Evolutionary conservation across 495 filamentous ascomycete genomes (phyloP), one percentile per base, ranked within the genome.

Genomic region (Lepidopterella palustris): DNA sequence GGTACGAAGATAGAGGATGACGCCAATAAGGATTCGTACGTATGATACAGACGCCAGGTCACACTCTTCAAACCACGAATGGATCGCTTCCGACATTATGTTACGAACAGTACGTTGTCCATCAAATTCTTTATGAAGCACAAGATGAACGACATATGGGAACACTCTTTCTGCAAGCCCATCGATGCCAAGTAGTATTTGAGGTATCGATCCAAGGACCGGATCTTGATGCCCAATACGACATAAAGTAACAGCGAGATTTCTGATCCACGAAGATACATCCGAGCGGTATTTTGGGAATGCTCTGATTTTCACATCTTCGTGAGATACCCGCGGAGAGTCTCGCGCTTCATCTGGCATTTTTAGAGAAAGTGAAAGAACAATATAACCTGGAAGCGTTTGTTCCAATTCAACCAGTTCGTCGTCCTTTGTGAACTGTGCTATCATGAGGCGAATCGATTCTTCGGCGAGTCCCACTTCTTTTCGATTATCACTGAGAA

Each of bases 1-100:
- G 6, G 87, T 89, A 23, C 90, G 84, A 39, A 98, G 78, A 66
- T 96, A 97, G n/a, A 97, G 76, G 53, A 97, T 80, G 11, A 85
- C 84, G 55, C 86, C 86, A 32, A 97, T 79, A 0, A 97, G 78
- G 57, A 90, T 74, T 21, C 76, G 76, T 28, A 79, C 73, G 70
- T 82, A 79, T 5, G 78, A 71, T 24, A 76, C 69, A 3, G 70
- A 73, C 49, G 65, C 50, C 4, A 61, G 47, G n/a, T 77, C 73
- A 4, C 71, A 70, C 9, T 69, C 66, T 9, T 65, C 62, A 52
- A 86, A 76, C 82, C 79, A 85, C 13, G 64, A 66, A 57, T 70
- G 74, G 39, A 78, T 69, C 0, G 79, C 78, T 21, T 70, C 70
- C 0, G 82, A 85, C 6, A 85, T 63, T 24, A 66, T 68, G 13